Percentiles rank a stretch among this genome's conserved stretches.
phyloP scores from a whole-genome alignment of 2,329 filamentous ascomycete genomes.

The Ceratocystis huliohia region DNA sequence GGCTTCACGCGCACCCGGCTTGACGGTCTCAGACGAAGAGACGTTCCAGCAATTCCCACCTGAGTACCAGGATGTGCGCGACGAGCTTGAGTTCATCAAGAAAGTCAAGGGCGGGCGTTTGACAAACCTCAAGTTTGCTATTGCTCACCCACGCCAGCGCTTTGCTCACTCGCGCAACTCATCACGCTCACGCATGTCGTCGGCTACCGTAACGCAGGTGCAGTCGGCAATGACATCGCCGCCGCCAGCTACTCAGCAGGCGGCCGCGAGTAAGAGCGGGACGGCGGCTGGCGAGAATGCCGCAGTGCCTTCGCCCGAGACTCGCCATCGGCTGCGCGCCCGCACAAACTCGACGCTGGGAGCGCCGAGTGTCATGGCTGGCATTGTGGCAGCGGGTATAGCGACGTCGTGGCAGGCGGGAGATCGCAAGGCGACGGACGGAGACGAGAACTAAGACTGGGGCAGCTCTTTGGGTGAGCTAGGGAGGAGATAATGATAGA shows the following conservation, averaged over 20 bases:
- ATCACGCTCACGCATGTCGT: slow-evolving; percentile 50
- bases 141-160: slow-evolving; percentile 55
- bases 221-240: slow-evolving; percentile 41
- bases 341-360: slow-evolving; percentile 59
- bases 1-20: slow-evolving; percentile 35
- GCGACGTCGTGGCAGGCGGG: slow-evolving; percentile 66
- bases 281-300: slow-evolving; percentile 29
- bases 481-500: too few relatives aligned
- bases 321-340: slow-evolving; percentile 49
- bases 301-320: slow-evolving; percentile 27
- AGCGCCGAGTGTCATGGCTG: slow-evolving; percentile 69
- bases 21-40: slow-evolving; percentile 54
- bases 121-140: slow-evolving; percentile 67
- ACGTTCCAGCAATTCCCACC: slow-evolving; percentile 56
- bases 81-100: slow-evolving; percentile 70
- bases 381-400: slow-evolving; percentile 64
- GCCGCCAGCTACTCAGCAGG: slow-evolving; percentile 34
- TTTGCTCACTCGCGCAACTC: slow-evolving; percentile 41
- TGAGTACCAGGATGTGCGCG: slow-evolving; percentile 59
- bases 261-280: slow-evolving; percentile 36
- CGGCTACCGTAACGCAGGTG: slow-evolving; percentile 36
- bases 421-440: slow-evolving; percentile 33
- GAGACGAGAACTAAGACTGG: slow-evolving; percentile 21
- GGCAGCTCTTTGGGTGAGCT: too few relatives aligned
- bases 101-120: slow-evolving; percentile 69